Evolutionary conservation across 352 stramenopile genomes (phyloP).

Genomic region (Globisporangium lucens): DNA sequence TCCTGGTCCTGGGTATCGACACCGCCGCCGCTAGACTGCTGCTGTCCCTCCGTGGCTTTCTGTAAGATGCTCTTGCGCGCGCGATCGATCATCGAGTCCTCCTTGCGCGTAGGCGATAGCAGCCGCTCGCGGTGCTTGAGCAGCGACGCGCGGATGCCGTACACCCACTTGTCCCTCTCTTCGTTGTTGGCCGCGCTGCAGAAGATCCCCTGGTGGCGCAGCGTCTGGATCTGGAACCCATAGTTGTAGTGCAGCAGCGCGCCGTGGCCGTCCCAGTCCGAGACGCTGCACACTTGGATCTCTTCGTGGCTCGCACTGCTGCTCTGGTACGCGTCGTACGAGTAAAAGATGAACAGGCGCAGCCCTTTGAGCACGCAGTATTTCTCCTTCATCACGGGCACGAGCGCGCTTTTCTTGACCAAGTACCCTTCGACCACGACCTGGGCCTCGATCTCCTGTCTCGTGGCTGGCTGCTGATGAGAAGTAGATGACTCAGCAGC

Average conservation of each 20-base stretch:
- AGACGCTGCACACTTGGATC: conserved; percentile 39
- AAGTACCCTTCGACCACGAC: conserved; percentile 55
- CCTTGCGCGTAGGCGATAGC: conserved; percentile 21
- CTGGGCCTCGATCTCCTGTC: conserved; percentile 2
- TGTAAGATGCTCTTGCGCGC: conserved; percentile 15
- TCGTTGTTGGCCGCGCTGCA: conserved; percentile 60
- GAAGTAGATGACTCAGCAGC: neutral
- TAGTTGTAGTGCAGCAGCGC: conserved; percentile 68
- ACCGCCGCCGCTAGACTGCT: neutral
- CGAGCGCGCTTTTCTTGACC: conserved; percentile 43
- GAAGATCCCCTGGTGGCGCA: conserved; percentile 46
- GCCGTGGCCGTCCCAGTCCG: conserved; percentile 62
- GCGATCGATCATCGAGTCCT: conserved; percentile 28
- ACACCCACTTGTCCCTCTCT: conserved; percentile 67
- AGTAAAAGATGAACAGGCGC: conserved; percentile 40
- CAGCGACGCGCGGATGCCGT: conserved; percentile 52
- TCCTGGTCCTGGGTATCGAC: neutral
- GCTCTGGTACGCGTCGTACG: conserved; percentile 33
- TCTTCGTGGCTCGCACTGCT: conserved; percentile 18
- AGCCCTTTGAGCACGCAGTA: conserved; percentile 51
- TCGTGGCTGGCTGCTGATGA: neutral
- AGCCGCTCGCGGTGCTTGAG: conserved; percentile 34
- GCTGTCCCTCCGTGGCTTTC: conserved; percentile 1
- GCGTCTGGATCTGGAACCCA: conserved; percentile 66
- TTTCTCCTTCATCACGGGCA: conserved; percentile 60